Evolutionary conservation across 495 filamentous ascomycete species (phyloP).

Genomic region (Podospora bellae-mahoneyi): DNA sequence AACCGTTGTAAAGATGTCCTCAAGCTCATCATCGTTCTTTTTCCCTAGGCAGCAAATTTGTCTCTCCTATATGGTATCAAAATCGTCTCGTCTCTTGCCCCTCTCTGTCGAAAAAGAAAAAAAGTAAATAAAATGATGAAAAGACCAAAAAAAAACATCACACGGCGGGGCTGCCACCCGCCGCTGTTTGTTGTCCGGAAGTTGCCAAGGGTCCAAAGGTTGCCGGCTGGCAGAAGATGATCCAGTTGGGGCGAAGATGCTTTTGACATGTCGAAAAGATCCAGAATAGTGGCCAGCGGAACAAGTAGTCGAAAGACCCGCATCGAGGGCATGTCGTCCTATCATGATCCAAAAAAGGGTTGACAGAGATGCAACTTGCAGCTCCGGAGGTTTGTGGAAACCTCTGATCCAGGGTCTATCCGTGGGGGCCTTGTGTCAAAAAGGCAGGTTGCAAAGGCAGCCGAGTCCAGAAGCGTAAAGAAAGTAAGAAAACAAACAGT

Average conservation of each 20-base stretch:
- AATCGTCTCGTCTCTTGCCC: neutral
- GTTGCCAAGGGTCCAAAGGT: constrained; percentile 9
- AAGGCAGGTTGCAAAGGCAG: constrained; percentile 24
- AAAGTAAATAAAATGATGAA: constrained; percentile 12
- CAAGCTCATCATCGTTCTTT: constrained; percentile 17
- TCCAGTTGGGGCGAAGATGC: constrained; percentile 15
- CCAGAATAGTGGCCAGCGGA: neutral
- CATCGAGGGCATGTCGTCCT: constrained; percentile 7
- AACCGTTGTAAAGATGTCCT: constrained; percentile 19
- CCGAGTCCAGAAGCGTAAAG: constrained; percentile 29
- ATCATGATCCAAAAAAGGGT: constrained; percentile 15
- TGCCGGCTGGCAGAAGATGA: constrained; percentile 15
- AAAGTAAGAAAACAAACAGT: constrained; percentile 14
- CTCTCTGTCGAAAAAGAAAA: neutral
- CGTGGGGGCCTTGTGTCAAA: constrained; percentile 34
- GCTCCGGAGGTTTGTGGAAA: constrained; percentile 35
- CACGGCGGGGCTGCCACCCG: constrained; percentile 29
- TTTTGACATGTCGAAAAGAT: neutral
- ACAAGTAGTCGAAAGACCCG: neutral
- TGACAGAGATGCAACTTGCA: constrained; percentile 47
- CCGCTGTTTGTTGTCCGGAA: constrained; percentile 18
- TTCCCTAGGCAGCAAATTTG: constrained; percentile 20
- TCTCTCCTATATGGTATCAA: constrained; percentile 19
- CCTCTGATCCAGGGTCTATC: constrained; percentile 41
- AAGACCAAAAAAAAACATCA: constrained; percentile 15